A percentile compares a stretch with the other conserved stretches of the same genome.
Evolutionary conservation across 73 alveolate genomes (phyloP).

Genomic region (Paramecium octaurelia): DNA sequence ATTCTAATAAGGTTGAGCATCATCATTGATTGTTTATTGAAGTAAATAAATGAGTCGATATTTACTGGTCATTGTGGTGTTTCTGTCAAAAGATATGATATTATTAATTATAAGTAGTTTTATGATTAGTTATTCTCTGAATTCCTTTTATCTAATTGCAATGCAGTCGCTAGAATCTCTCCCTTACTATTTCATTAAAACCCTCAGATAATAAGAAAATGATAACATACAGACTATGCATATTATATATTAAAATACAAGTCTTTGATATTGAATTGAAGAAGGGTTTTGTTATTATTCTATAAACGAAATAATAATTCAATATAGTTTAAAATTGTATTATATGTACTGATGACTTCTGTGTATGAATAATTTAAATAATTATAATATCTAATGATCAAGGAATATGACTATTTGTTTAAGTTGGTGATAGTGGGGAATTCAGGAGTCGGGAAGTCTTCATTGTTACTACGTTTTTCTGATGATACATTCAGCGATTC

Average conservation of each 20-base stretch:
- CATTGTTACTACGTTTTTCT: constrained; percentile 67
- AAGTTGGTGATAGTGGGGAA: constrained; percentile 70
- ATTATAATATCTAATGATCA: constrained; percentile 38
- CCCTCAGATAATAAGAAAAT: too few species aligned
- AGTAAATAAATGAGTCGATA: too few species aligned
- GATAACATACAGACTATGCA: too few species aligned
- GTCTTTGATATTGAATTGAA: background rate
- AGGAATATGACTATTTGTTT: constrained; percentile 66
- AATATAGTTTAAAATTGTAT: background rate
- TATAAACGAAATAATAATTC: background rate
- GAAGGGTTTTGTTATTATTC: background rate
- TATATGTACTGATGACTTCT: background rate
- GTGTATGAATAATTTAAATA: background rate
- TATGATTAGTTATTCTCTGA: too few species aligned
- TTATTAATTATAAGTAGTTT: too few species aligned
- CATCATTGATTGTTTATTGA: background rate
- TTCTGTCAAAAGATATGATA: too few species aligned
- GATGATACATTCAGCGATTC: constrained; percentile 71
- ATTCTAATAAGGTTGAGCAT: background rate
- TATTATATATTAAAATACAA: too few species aligned
- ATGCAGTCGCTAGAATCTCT: too few species aligned
- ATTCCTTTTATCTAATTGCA: too few species aligned
- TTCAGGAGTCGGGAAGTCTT: constrained; percentile 78
- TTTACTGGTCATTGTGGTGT: too few species aligned
- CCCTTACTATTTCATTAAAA: too few species aligned